phyloP scores from a whole-genome alignment of 805 yeast genomes.

The Starmerella khaoyaiensis region DNA sequence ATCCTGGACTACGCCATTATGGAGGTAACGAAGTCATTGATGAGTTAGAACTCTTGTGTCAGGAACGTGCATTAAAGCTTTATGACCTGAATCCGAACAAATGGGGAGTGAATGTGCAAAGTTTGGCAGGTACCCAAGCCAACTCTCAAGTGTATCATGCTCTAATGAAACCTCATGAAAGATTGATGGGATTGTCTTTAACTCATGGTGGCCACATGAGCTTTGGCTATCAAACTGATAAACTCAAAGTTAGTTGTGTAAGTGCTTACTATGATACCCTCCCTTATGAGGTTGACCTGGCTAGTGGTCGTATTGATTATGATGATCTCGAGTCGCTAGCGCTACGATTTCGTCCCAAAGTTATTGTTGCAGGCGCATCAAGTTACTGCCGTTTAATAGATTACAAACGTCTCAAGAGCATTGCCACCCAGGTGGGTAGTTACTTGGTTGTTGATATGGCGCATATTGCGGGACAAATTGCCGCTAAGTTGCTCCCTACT shows the following conservation, averaged over 20 bases:
- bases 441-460: constrained; percentile 97
- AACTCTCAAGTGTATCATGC: constrained; percentile 94
- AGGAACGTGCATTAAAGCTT: constrained; percentile 83
- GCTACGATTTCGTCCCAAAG: constrained; percentile 82
- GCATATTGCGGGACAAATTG: constrained; percentile 88
- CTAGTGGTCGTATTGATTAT: constrained; percentile 90
- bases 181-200: constrained; percentile 93
- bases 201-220: constrained; percentile 99
- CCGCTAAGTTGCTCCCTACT: constrained; percentile 88
- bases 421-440: constrained; percentile 93
- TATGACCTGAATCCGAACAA: constrained; percentile 61
- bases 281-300: constrained; percentile 89
- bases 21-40: constrained; percentile 97
- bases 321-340: constrained; percentile 89
- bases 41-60: constrained; percentile 83
- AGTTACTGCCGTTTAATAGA: constrained; percentile 94
- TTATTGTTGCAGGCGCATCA: constrained; percentile 93
- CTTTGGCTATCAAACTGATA: constrained; percentile 93
- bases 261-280: constrained; percentile 95
- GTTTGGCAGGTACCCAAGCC: constrained; percentile 95
- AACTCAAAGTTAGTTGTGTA: constrained; percentile 85
- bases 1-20: constrained; percentile 97
- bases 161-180: constrained; percentile 84
- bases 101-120: constrained; percentile 98
- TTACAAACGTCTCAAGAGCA: constrained; percentile 86